Conservation (phyloP, 2,329 filamentous ascomycete genomes). For the Thielaviopsis euricoi region DNA sequence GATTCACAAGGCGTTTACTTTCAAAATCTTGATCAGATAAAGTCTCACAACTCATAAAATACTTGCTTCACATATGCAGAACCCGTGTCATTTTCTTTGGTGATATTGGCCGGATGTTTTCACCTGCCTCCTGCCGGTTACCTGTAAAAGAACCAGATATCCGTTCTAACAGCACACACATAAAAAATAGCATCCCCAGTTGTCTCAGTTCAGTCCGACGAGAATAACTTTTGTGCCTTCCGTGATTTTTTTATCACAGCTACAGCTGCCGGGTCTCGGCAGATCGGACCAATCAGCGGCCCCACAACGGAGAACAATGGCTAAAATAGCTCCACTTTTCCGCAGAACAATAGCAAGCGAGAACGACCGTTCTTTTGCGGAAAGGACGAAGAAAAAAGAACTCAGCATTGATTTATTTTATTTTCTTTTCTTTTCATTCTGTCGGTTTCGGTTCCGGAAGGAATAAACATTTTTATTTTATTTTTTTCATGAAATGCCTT, state of each 20-base stretch:
- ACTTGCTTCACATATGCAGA: background rate
- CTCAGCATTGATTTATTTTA: too few species aligned
- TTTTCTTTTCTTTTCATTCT: background rate
- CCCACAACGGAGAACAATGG: slow-evolving; percentile 9
- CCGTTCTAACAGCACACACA: too few species aligned
- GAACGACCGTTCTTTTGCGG: background rate
- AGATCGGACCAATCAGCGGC: background rate
- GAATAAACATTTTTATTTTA: too few species aligned
- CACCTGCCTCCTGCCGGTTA: too few species aligned
- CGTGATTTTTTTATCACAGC: background rate
- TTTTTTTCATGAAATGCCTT: too few species aligned
- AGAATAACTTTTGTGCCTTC: background rate
- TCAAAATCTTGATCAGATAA: too few species aligned
- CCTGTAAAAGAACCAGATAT: too few species aligned
- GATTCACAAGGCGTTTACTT: too few species aligned
- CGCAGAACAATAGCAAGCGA: slow-evolving; percentile 11
- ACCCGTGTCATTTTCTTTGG: background rate
- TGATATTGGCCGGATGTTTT: too few species aligned
- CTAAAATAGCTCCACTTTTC: slow-evolving; percentile 3
- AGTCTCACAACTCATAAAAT: background rate
- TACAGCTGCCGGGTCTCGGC: background rate
- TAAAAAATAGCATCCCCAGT: too few species aligned
- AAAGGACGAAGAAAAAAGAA: background rate
- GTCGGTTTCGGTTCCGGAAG: too few species aligned
- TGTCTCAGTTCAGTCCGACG: background rate